A percentile compares a stretch with the other conserved stretches of the same genome.
Evolutionary conservation across 1,284 basidiomycete genomes (phyloP).

Genomic region (Ganoderma multipileum): DNA sequence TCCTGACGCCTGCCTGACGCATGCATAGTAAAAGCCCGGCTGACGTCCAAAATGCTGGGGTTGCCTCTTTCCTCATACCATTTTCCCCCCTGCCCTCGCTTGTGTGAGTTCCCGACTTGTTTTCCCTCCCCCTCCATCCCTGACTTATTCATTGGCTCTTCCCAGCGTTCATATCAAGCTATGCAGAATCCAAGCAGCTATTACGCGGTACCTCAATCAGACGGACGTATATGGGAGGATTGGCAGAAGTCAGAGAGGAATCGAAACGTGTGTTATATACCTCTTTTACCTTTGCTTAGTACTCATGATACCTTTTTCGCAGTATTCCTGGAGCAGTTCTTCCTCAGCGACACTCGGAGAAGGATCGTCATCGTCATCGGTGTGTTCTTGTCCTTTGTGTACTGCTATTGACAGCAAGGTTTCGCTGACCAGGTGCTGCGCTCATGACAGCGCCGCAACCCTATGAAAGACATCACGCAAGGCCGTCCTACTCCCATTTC

Average conservation of each 20-base stretch:
- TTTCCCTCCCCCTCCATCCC: conserved; percentile 12
- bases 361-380: conserved; percentile 15
- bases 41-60: conserved; percentile 24
- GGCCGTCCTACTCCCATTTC: conserved; percentile 26
- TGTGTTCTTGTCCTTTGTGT: conserved; percentile 11
- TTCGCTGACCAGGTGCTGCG: background rate
- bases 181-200: conserved; percentile 37
- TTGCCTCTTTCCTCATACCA: conserved; percentile 33
- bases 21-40: conserved; percentile 30
- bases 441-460: conserved; percentile 10
- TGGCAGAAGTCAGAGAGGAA: conserved; percentile 36
- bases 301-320: conserved; percentile 6
- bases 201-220: conserved; percentile 31
- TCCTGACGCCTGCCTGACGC: conserved; percentile 33
- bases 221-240: conserved; percentile 34
- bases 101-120: conserved; percentile 27
- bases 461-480: conserved; percentile 18
- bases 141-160: conserved; percentile 10
- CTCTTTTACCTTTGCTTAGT: background rate
- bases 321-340: conserved; percentile 36
- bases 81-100: conserved; percentile 31
- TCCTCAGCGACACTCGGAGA: conserved; percentile 30
- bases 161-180: conserved; percentile 22
- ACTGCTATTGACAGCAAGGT: conserved; percentile 1
- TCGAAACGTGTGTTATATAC: conserved; percentile 32